Evolutionary conservation across 345 rosid genomes (phyloP).

Genomic region (Camelina neglecta): DNA sequence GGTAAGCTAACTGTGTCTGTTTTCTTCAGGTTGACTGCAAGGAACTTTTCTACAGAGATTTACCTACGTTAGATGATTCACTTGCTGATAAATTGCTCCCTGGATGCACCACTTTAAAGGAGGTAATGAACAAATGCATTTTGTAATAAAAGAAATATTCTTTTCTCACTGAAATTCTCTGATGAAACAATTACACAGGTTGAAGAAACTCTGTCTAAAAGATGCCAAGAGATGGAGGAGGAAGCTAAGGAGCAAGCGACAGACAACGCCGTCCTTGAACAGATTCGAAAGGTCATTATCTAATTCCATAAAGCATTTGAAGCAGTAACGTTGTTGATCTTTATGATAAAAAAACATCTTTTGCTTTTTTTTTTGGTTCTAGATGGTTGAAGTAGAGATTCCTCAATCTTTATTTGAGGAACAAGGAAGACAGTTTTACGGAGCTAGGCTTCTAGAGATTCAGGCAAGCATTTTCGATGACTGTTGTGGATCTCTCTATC

Average conservation of each 20-base stretch:
- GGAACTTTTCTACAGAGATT: constrained; percentile 82
- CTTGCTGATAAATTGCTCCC: constrained; percentile 84
- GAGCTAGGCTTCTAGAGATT: constrained; percentile 80
- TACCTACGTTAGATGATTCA: constrained; percentile 79
- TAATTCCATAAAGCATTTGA: not conserved
- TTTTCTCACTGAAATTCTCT: constrained; percentile 3
- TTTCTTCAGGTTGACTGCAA: constrained; percentile 74
- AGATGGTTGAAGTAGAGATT: constrained; percentile 94
- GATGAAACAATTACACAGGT: constrained; percentile 60
- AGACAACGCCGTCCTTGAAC: constrained; percentile 90
- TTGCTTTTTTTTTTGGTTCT: constrained; percentile 11
- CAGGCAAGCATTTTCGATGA: constrained; percentile 57
- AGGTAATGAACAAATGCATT: constrained; percentile 50
- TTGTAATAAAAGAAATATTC: not conserved
- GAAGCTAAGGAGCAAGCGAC: constrained; percentile 90
- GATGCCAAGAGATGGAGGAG: constrained; percentile 76
- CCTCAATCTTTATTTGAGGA: constrained; percentile 91
- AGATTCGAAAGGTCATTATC: constrained; percentile 70
- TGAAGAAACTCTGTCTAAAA: constrained; percentile 66
- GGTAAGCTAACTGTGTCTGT: constrained; percentile 3
- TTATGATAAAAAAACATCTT: not conserved
- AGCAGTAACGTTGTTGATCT: constrained; percentile 8
- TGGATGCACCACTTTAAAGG: constrained; percentile 77
- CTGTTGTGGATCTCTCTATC: constrained; percentile 5
- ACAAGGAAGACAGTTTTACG: constrained; percentile 94